Base-by-base conservation (phyloP, 2,329 filamentous ascomycete species). In the Calycina herbarum region DNA sequence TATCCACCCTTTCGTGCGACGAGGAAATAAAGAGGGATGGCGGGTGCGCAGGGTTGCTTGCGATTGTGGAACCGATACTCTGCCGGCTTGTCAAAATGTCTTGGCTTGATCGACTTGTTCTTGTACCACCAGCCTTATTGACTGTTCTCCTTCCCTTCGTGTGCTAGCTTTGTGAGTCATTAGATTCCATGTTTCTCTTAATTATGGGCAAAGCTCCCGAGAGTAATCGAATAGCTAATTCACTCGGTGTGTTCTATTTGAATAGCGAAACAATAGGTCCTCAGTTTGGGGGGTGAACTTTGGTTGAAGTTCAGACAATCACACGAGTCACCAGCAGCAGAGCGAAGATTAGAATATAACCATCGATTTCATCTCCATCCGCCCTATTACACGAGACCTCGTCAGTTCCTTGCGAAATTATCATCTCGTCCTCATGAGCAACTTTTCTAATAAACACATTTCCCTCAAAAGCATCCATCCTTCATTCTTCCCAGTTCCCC, bases 351-450 rank as follows among this genome's bases (percentile, higher is more conserved):
- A 27, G 20, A 54, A 54, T 24, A 13, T 27, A 29, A 54, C 8
- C 24, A 11, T 54, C 24, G 10, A 24, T 24, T 13, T 54, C 10
- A 24, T 24, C 48, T 54, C 10, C 48, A 54, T 24, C 20, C 20
- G 10, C 4, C 11, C 20, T 24, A 13, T 54, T 54, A 54, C 20
- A 54, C 48, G 20, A 54, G 10, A 54, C 24, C 48, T 54, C 10
- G 24, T 54, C 24, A 54, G 27, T 54, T 27, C 48, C 48, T 54
- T 54, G 48, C 48, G 48, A 54, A 54, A 54, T 54, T 13, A 13
- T 3, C 20, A 54, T 54, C 20, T 11, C 48, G 48, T 54, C 11
- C 20, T 54, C 20, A 27, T 24, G 10, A 54, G 13, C 20, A 54
- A 24, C 48, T 54, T 27, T 27, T 54, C 48, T 54, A 54, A 24